Evolutionary conservation across 441 rosid species (phyloP).

Genomic region (Dalechampia spathulata): DNA sequence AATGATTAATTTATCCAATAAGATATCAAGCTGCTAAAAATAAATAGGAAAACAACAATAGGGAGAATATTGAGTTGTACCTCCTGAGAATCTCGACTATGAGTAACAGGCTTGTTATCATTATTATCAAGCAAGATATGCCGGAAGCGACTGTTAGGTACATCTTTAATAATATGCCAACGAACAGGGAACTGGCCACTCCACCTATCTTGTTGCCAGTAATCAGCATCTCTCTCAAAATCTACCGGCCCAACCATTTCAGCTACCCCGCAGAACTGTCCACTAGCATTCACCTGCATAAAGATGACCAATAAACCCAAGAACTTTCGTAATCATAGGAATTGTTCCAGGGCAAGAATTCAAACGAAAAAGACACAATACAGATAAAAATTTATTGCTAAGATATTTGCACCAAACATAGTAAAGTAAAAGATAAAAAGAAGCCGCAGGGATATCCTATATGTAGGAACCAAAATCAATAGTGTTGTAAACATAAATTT

Average conservation of each 20-base stretch:
- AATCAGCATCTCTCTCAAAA: slow-evolving; percentile 62
- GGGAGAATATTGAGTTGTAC: slow-evolving; percentile 18
- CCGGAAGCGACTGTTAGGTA: slow-evolving; percentile 61
- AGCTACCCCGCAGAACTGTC: slow-evolving; percentile 78
- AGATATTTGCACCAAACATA: too few species aligned
- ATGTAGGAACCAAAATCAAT: too few species aligned
- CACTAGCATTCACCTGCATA: slow-evolving; percentile 77
- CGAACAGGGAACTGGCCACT: slow-evolving; percentile 79
- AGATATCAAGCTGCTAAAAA: background rate
- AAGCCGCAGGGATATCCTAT: too few species aligned
- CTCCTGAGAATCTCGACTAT: slow-evolving; percentile 84
- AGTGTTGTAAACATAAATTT: too few species aligned
- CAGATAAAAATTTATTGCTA: too few species aligned
- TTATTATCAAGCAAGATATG: slow-evolving; percentile 65
- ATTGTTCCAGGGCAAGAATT: background rate
- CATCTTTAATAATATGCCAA: slow-evolving; percentile 77
- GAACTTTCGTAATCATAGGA: background rate
- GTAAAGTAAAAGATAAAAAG: too few species aligned
- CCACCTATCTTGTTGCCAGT: slow-evolving; percentile 89
- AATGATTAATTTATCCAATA: background rate
- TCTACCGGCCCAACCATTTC: slow-evolving; percentile 77
- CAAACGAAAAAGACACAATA: too few species aligned
- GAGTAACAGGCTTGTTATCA: slow-evolving; percentile 80
- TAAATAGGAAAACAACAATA: background rate
- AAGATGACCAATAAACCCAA: slow-evolving; percentile 8